These are phyloP conservation scores for Fusarium abutilonis DNA, from an alignment of 2,329 filamentous ascomycete genomes.

Conservation along the genomic window DNA sequence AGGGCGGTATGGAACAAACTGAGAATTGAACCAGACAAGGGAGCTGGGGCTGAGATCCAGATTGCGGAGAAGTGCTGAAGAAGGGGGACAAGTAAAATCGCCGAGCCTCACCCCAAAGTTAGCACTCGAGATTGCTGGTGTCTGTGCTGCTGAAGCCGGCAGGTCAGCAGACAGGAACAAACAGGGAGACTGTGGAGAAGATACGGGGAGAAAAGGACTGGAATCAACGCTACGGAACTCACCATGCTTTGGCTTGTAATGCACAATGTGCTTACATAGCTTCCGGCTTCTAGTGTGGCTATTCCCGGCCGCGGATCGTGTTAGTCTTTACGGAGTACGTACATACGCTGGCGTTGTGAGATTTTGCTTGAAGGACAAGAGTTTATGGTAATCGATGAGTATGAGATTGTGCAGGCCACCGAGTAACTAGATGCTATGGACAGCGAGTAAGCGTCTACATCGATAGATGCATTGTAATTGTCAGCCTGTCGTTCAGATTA, in stretches of 20 bases:
- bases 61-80: constrained; percentile 30
- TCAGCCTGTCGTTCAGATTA: constrained; percentile 2
- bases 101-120: constrained; percentile 22
- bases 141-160: constrained; percentile 31
- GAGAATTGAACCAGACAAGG: constrained; percentile 3
- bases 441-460: not conserved
- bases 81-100: constrained; percentile 13
- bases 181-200: constrained; percentile 26
- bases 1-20: constrained; percentile 18
- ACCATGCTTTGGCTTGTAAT: constrained; percentile 5
- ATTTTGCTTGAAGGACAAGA: not conserved
- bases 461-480: not conserved
- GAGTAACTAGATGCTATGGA: not conserved
- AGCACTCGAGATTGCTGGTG: constrained; percentile 10
- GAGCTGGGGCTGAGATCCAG: constrained; percentile 35
- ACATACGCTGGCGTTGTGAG: not conserved
- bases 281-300: constrained; percentile 2
- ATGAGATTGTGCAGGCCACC: not conserved
- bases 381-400: not conserved
- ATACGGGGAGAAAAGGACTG: constrained; percentile 20
- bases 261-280: constrained; percentile 3
- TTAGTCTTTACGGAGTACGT: not conserved
- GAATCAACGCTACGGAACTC: constrained; percentile 29
- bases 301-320: constrained; percentile 8
- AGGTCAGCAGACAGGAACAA: constrained; percentile 35